Base-by-base conservation (phyloP, 139 green algal species). In the Tetraselmis chui region DNA sequence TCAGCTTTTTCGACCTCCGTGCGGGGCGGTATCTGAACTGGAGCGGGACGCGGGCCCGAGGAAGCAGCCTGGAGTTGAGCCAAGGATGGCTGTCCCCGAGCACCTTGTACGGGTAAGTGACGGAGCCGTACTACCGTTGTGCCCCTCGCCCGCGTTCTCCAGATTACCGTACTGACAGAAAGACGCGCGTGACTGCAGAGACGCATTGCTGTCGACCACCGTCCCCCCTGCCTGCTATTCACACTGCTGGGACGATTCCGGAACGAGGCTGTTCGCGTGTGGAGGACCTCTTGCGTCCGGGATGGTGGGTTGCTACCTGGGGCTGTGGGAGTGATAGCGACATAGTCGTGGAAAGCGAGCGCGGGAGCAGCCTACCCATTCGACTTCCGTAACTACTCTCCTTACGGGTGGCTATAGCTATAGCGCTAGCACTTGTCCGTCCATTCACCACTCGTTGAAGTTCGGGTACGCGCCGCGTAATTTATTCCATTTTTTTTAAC, bases 231-330 rank as follows among this genome's bases (percentile, higher is more conserved):
- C 91, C 11, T 88, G 88, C 76, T 93, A 94, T 77, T 83, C 90
- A 0, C 91, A 94, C 59, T 77, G 77, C 30, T 94, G 91, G 91
- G 90, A 94, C 83, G 77, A 84, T 23, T 82, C 79, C n/a, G 31
- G 76, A 24, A 86, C 86, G 1, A 80, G 88, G 11, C 81, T 94
- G 23, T 88, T 94, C n/a, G 79, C 75, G 2, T 85, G 83, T 76
- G 91, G 91, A 2, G 91, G 91, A 1, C 91, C 91, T 0, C 84
- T 94, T 22, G 83, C 91, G 2, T 91, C 83, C 78, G 91, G 91
- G 26, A 84, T 94, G 0, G 26, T 32, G 1, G 91, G 91, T 74
- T 84, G 84, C 81, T 94, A 93, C 81, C 83, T 91, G 67, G 85
- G 80, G 0, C 28, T 94, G 22, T 94, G 89, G 89, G 32, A 89